Evolutionary conservation across 148 eudicot genomes (phyloP), one percentile per base, ranked within the genome.

Genomic region (Cornus suecica): DNA sequence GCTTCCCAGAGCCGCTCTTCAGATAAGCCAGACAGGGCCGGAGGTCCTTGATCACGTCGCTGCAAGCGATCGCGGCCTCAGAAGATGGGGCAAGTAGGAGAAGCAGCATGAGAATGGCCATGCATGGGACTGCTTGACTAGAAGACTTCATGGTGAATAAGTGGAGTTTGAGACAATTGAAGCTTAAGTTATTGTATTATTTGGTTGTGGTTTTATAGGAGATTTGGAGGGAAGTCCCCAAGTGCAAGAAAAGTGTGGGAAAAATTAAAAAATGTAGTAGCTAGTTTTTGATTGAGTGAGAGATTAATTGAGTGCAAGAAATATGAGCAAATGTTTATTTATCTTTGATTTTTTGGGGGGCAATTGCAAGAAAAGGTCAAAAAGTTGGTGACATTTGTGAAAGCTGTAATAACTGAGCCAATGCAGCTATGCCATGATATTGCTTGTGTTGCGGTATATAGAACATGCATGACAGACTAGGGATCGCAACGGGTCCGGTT

Each of bases 1-100:
- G 88, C 65, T 0, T 8, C 18, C 86, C 86, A 18, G 81, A 54
- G 64, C 84, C 80, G 29, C 70, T 76, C 66, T 24, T 74, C 27
- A 87, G 82, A 64, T 84, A 84, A 29, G 11, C 22, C 26, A 83
- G 26, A 68, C 90, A 87, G 25, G 90, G 88, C 27, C 61, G 18
- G 23, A 87, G 10, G 76, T 84, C 73, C 34, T 34, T 71, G 0
- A 85, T 29, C 31, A 79, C 90, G 31, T 76, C 83, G 34, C 79
- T 68, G 68, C 88, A 87, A 3, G 86, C 72, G 5, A 87, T 51
- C 0, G 86, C 84, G 42, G 68, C 71, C 15, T 65, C 48, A 16
- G 81, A 69, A 11, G 83, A 8, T 0, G 87, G 78, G 22, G 85
- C 67, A 15, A 65, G 26, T 25, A 76, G 29, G 66, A 83, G 74